phyloP scores from a whole-genome alignment of 2,329 filamentous ascomycete genomes.

The Pseudopyricularia javanii region DNA sequence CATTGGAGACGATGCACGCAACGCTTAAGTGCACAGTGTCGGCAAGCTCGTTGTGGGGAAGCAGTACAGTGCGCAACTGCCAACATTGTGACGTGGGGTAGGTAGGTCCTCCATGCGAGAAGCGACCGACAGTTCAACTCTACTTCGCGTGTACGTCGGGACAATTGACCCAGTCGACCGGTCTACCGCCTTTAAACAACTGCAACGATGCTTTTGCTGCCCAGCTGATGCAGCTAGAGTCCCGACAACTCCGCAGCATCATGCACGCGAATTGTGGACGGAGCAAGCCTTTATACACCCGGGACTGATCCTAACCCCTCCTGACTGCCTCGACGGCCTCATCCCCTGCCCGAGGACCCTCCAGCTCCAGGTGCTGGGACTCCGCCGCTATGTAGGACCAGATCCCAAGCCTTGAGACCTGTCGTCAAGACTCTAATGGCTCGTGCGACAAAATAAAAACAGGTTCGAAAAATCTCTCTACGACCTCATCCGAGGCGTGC shows the following conservation, averaged over 20 bases:
- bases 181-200: not conserved
- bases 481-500: constrained; percentile 92
- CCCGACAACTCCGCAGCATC: not conserved
- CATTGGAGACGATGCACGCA: not conserved
- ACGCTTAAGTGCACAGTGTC: not conserved
- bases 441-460: no score
- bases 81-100: not conserved
- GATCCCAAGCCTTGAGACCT: not conserved
- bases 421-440: constrained; percentile 5
- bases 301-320: constrained; percentile 1
- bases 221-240: not conserved
- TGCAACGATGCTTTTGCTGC: not conserved
- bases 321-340: not conserved
- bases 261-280: not conserved
- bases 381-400: not conserved
- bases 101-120: not conserved
- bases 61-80: not conserved
- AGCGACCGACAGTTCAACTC: not conserved
- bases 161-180: not conserved
- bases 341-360: not conserved
- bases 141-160: not conserved
- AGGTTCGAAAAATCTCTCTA: constrained; percentile 99
- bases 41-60: not conserved
- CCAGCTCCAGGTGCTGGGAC: not conserved
- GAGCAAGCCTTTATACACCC: not conserved